Base-by-base conservation (phyloP, 2,329 filamentous ascomycete genomes). In the Diaporthe ampelina region DNA sequence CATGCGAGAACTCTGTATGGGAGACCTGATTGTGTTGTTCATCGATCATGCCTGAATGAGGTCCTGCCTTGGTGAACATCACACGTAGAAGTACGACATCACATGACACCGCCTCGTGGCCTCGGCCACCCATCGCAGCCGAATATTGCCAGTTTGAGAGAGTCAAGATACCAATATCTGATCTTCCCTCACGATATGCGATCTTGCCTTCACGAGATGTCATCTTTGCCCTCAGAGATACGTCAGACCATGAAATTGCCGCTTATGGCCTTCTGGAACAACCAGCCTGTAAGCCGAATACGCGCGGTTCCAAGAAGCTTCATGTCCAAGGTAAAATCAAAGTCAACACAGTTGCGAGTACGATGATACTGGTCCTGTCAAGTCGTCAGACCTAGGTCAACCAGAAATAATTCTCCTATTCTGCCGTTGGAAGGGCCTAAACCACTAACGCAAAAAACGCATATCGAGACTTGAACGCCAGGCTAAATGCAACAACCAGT, bases 401-500 rank as follows among this genome's bases (percentile, higher is more conserved):
- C 8, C n/a, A n/a, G n/a, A 13, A 17, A 21, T 52, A 52, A 6
- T 26, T 54, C n/a, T 48, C 37, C 40, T 32, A 11, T 52, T 43
- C 35, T 43, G 43, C n/a, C 56, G 5, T 43, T 13, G 15, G 15
- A 9, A 24, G 8, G 29, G 32, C 29, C n/a, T 43, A 7, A 35
- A 32, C n/a, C 70, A 63, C 17, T 29, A 54, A 63, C 40, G 40
- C 40, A 43, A 24, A 24, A 71, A 43, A 61, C 32, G 17, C 24
- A 61, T 15, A n/a, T 40, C 35, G 29, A 48, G 57, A 63, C 10
- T 13, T 24, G 50, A 72, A 72, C 70, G 70, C 70, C 70, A 63
- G 70, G 57, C 70, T 61, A 54, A 68, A 72, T 72, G 70, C 70
- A 72, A 37, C 17, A 29, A 29, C 29, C 54, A 21, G 17, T 37